Conservation (phyloP, 2,329 filamentous ascomycete genomes). For the Curvularia spicifera region DNA sequence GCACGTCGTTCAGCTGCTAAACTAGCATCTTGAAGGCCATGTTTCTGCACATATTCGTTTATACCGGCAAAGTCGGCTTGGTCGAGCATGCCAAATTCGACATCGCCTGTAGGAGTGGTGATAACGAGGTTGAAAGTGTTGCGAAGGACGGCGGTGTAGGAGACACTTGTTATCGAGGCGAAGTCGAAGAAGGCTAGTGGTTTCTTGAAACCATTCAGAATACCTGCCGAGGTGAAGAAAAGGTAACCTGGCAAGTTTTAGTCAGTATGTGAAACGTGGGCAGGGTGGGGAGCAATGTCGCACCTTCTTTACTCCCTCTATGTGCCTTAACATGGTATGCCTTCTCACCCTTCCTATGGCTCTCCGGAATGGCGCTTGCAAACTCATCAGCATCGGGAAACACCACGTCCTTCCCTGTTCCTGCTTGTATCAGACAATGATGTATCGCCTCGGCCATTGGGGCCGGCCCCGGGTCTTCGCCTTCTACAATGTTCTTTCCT, state of each 20-base stretch:
- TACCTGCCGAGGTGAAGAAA: constrained; percentile 66
- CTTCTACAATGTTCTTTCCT: constrained; percentile 52
- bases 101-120: constrained; percentile 59
- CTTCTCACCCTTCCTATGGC: constrained; percentile 67
- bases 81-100: constrained; percentile 71
- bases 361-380: constrained; percentile 64
- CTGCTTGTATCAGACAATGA: constrained; percentile 52
- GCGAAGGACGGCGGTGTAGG: constrained; percentile 69
- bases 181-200: constrained; percentile 69
- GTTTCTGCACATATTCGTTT: constrained; percentile 66
- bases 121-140: constrained; percentile 71
- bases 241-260: constrained; percentile 60
- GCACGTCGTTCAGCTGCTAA: constrained; percentile 66
- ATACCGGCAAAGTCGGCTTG: constrained; percentile 68
- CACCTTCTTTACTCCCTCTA: constrained; percentile 69
- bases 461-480: constrained; percentile 51
- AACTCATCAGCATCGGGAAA: constrained; percentile 65
- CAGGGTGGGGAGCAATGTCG: constrained; percentile 10
- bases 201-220: constrained; percentile 71
- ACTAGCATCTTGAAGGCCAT: constrained; percentile 67
- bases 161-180: constrained; percentile 63
- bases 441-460: constrained; percentile 55
- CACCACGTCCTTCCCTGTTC: constrained; percentile 56
- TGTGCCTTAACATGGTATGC: constrained; percentile 70
- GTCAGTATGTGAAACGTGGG: not conserved